Evolutionary conservation across 2,329 filamentous ascomycete genomes (phyloP), one percentile per base, ranked within the genome.

Genomic region (Cladobotryum mycophilum): DNA sequence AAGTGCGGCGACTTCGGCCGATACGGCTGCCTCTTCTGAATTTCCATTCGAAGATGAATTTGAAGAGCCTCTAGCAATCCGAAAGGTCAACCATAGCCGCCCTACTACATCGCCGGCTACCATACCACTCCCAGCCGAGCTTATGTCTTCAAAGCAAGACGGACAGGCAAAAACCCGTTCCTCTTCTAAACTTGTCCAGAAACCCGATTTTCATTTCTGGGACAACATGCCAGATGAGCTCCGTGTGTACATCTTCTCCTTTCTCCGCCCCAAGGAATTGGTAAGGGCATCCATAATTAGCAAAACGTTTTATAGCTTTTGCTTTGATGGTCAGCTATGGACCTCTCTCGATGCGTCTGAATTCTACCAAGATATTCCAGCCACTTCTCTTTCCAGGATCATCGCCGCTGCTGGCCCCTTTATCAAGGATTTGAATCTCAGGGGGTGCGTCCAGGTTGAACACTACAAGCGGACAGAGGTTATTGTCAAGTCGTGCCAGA

Each of bases 271-370:
- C 1, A 89, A 84, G 62, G 85, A 97, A 64, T 79, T 97, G 34
- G 82, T 96, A 11, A 80, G 84, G 52, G 80, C 81, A 50, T 95
- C 92, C 1, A 74, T 81, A 15, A 86, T 93, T 17, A 92, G 84
- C 64, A 89, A 84, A 66, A 70, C 78, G 5, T 96, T 93, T 75
- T 76, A 95, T 66, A 76, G 79, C 44, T 83, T 88, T 69, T 96
- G 92, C 70, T 96, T 92, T 60, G 92, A 99, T 66, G 93, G 93
- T 2, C 93, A 99, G 70, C 72, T 97, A 14, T 99, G 93, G 93
- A 84, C 83, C 3, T 82, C 79, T 40, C 78, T 97, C 45, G 90
- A 97, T 65, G 83, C 88, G 2, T 85, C 89, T 7, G 84, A 88
- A 45, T 97, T 92, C 67, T 96, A 97, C 64, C 81, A 80, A 56